Evolutionary conservation across 2,329 filamentous ascomycete species (phyloP), one percentile per base, ranked within the genome.

Genomic region (Aaosphaeria pasadenensis): DNA sequence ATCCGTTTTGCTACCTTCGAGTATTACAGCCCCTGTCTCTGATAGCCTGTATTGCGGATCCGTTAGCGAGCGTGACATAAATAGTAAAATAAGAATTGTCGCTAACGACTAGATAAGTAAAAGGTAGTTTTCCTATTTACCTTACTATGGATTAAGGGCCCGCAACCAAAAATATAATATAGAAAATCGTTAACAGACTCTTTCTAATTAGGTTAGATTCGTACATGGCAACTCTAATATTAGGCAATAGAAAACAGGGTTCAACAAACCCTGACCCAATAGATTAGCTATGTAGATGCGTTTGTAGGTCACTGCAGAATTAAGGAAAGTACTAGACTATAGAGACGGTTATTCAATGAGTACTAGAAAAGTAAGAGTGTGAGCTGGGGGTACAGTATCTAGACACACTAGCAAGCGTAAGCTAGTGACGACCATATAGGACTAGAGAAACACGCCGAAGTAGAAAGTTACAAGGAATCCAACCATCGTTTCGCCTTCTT

Each of bases 391-490:
- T 43, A 43, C 41, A 43, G 29, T 43, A 43, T 43, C 41, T 43
- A 43, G 41, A 43, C 41, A 43, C 41, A 43, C 41, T 31, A 43
- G 41, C 41, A 43, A 43, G 41, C 41, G 41, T 44, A 44, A 44
- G 42, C 42, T 44, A 44, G 42, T 44, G 30, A 44, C 42, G 42
- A 44, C 42, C 42, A 44, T 44, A 44, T 44, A 44, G 42, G 42
- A 44, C 42, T 44, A 44, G 42, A 31, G 42, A 44, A 44, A 44
- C 42, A 44, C 30, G 42, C 32, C 42, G 30, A 44, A 44, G 42
- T 44, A 44, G 42, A 44, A 44, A 44, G 42, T 44, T 44, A 44
- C 42, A 44, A 44, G 42, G 42, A 44, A 44, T 44, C 42, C 42
- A 44, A 44, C 42, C 42, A 44, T 44, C 42, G 42, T 44, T 44